phyloP scores from a whole-genome alignment of 139 green algal genomes.

The Chloropicon primus region DNA sequence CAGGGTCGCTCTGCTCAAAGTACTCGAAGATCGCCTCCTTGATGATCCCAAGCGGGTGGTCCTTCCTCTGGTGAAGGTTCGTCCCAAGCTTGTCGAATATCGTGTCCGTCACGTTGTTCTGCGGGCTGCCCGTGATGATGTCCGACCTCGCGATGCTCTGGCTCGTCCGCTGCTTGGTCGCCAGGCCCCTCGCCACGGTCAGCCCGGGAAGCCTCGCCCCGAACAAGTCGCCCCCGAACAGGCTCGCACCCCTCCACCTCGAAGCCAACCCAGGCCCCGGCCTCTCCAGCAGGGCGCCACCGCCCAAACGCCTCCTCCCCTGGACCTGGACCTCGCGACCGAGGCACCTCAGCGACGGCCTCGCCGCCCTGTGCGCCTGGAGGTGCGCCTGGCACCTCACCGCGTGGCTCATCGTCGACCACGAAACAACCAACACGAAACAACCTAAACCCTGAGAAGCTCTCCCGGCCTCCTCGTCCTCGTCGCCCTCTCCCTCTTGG shows the following conservation, averaged over 20 bases:
- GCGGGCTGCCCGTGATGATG: conserved; percentile 16
- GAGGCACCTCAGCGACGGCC: neutral
- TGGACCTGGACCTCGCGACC: neutral
- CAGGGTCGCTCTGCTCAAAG: conserved; percentile 56
- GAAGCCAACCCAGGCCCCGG: too few relatives aligned
- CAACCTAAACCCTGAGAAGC: too few relatives aligned
- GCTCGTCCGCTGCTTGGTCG: neutral
- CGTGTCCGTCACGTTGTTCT: conserved; percentile 91
- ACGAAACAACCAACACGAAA: too few relatives aligned
- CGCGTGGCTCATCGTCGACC: neutral
- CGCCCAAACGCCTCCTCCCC: too few relatives aligned
- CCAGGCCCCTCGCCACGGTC: conserved; percentile 1
- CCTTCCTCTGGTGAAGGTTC: conserved; percentile 14
- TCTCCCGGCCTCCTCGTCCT: neutral
- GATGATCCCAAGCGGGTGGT: conserved; percentile 92
- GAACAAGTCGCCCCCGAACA: too few relatives aligned
- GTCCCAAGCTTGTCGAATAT: conserved; percentile 90
- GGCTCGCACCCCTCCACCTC: too few relatives aligned
- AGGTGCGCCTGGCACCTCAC: neutral
- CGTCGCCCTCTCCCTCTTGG: neutral
- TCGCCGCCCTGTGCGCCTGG: neutral
- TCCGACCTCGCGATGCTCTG: neutral
- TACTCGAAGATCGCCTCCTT: conserved; percentile 89
- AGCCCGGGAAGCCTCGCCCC: too few relatives aligned
- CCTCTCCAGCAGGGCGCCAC: too few relatives aligned